These are phyloP conservation scores for Acanthamoeba lenticulata DNA, from an alignment of 208 protist species.

Conservation along the genomic window DNA sequence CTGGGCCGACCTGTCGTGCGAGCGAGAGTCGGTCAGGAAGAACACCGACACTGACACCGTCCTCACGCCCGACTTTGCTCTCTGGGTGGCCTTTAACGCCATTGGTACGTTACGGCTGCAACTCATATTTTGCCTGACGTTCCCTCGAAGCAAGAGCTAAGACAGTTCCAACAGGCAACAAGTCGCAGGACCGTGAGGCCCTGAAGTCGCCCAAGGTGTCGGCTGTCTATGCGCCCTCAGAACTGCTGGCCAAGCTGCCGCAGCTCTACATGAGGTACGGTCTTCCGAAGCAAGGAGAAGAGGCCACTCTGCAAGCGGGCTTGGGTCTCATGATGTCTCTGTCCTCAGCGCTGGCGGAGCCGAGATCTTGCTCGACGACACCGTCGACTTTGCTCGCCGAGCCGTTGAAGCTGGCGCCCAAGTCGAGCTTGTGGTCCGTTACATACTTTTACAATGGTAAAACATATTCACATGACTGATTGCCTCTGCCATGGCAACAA, in stretches of 20 bases:
- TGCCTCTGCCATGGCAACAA: neutral
- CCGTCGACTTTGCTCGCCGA: neutral
- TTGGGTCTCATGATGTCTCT: too few relatives aligned
- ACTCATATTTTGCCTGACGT: too few relatives aligned
- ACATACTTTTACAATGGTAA: neutral
- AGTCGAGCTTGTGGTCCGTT: neutral
- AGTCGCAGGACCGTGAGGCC: neutral
- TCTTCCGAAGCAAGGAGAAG: too few relatives aligned
- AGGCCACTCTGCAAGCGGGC: too few relatives aligned
- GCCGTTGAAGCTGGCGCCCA: neutral
- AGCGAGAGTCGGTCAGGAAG: neutral
- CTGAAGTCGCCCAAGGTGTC: neutral
- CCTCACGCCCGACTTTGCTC: too few relatives aligned
- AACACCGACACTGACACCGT: neutral
- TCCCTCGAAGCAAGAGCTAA: too few relatives aligned
- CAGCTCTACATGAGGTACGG: conserved; percentile 3
- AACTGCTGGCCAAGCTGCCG: neutral
- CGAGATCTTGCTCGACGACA: conserved; percentile 17
- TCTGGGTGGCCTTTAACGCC: too few relatives aligned
- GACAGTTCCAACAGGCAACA: neutral
- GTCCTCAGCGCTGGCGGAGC: neutral
- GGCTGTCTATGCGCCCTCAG: neutral
- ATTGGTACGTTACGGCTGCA: too few relatives aligned
- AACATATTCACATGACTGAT: neutral
- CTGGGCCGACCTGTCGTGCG: neutral